These are phyloP conservation scores for Oryza punctata DNA, from an alignment of 176 grass and related monocot genomes.

Conservation along the genomic window DNA sequence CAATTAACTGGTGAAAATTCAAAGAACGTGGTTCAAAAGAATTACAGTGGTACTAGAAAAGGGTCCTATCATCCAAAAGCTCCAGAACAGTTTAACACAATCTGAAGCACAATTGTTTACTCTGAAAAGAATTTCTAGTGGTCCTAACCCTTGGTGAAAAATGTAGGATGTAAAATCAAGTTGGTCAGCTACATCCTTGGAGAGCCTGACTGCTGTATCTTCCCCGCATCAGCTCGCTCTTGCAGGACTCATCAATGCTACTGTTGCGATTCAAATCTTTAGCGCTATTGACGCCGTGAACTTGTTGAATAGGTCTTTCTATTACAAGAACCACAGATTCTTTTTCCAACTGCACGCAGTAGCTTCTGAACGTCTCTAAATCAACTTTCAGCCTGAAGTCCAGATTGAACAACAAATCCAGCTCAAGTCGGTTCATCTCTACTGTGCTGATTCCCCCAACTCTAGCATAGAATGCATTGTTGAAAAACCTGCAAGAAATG, in stretches of 20 bases:
- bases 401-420: conserved; percentile 82
- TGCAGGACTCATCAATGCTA: conserved; percentile 55
- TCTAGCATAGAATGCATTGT: conserved; percentile 86
- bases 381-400: conserved; percentile 88
- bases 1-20: not conserved
- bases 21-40: conserved; percentile 20
- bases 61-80: not conserved
- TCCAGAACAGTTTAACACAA: conserved; percentile 4
- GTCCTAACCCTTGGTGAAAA: conserved; percentile 26
- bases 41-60: not conserved
- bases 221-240: conserved; percentile 39
- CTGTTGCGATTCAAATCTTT: conserved; percentile 29
- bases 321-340: conserved; percentile 44
- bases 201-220: conserved; percentile 56
- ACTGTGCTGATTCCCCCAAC: conserved; percentile 85
- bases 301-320: conserved; percentile 68
- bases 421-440: conserved; percentile 81
- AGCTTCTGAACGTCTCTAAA: conserved; percentile 61
- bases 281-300: conserved; percentile 10
- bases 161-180: not conserved
- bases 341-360: conserved; percentile 81
- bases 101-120: conserved; percentile 10
- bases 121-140: conserved; percentile 31
- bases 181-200: conserved; percentile 47
- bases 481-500: conserved; percentile 64